These are phyloP conservation scores for Globisporangium echinulatum DNA, from an alignment of 352 stramenopile species.

Conservation along the genomic window DNA sequence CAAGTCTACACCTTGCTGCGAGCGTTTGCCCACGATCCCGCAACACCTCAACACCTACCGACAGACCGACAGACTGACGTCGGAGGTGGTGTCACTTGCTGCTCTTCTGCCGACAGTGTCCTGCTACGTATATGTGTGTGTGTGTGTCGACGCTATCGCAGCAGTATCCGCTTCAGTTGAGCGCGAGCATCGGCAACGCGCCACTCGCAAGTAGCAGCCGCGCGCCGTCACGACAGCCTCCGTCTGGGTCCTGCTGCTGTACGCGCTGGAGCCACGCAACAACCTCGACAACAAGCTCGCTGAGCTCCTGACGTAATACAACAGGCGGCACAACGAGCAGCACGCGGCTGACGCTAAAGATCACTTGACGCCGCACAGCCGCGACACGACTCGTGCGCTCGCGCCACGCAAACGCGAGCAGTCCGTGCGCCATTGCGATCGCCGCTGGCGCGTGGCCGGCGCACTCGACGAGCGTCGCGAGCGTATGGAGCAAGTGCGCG, in stretches of 20 bases:
- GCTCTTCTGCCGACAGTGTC: no score
- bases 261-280: constrained; percentile 49
- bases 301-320: constrained; percentile 49
- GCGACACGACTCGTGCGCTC: constrained; percentile 36
- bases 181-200: constrained; percentile 20
- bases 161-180: constrained; percentile 4
- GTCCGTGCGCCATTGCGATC: constrained; percentile 57
- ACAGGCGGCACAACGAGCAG: constrained; percentile 52
- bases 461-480: constrained; percentile 65
- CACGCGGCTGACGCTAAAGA: constrained; percentile 68
- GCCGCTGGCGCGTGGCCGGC: constrained; percentile 49
- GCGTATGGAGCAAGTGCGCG: constrained; percentile 58
- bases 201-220: constrained; percentile 46
- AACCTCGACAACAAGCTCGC: constrained; percentile 35
- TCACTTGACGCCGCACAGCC: constrained; percentile 61
- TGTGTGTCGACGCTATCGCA: no score
- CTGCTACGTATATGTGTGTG: no score
- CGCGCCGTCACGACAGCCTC: constrained; percentile 62
- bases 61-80: no score
- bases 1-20: no score
- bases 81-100: no score
- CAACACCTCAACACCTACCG: no score
- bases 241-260: constrained; percentile 40
- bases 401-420: constrained; percentile 66
- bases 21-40: no score